Percentiles rank a stretch among this genome's conserved stretches.
phyloP scores from a whole-genome alignment of 495 filamentous ascomycete species.

The Aspergillus wentii region DNA sequence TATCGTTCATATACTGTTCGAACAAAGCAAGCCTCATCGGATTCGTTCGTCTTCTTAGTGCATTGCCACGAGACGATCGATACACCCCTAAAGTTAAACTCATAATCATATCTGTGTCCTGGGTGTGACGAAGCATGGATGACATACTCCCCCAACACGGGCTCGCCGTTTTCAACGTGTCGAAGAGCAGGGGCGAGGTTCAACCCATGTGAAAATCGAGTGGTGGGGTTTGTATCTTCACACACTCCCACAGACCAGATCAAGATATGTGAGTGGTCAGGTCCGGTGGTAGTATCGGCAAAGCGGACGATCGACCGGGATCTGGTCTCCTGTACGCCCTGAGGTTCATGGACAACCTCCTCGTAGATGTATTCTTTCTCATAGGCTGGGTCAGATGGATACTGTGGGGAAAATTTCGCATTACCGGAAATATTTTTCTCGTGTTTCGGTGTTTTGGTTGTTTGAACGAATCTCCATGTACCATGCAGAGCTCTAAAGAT shows the following conservation, averaged over 20 bases:
- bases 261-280: conserved; percentile 1
- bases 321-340: background rate
- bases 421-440: conserved; percentile 41
- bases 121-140: conserved; percentile 2
- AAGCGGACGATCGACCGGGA: conserved; percentile 13
- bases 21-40: background rate
- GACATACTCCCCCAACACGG: background rate
- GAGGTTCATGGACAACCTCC: conserved; percentile 5
- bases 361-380: conserved; percentile 30
- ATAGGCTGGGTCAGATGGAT: conserved; percentile 13
- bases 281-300: conserved; percentile 1
- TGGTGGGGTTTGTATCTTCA: background rate
- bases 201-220: conserved; percentile 3
- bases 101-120: conserved; percentile 12
- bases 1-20: conserved; percentile 1
- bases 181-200: background rate
- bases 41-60: background rate
- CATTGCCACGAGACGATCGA: conserved; percentile 25
- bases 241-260: conserved; percentile 1
- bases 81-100: conserved; percentile 30
- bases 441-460: conserved; percentile 32
- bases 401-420: conserved; percentile 58
- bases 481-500: conserved; percentile 74
- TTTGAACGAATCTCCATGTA: conserved; percentile 56
- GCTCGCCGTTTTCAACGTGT: background rate